These are phyloP conservation scores for Kwoniella sp. DNA, from an alignment of 768 basidiomycete genomes.

Conservation along the genomic window DNA sequence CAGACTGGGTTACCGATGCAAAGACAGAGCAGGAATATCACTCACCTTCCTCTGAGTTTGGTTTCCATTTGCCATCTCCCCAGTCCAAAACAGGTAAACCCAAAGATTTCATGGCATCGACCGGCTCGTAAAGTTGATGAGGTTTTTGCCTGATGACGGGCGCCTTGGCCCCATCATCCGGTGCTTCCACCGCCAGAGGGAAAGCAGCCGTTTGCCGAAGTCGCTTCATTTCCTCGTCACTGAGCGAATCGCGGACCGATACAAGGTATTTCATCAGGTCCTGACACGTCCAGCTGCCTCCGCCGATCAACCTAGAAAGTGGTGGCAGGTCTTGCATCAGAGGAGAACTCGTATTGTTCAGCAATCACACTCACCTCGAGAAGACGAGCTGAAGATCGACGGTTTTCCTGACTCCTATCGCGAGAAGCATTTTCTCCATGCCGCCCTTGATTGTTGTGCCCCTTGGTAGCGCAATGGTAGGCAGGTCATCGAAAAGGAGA, in stretches of 20 bases:
- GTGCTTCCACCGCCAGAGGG: conserved; percentile 46
- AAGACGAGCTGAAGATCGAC: conserved; percentile 94
- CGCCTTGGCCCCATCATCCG: conserved; percentile 12
- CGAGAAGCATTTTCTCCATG: conserved; percentile 61
- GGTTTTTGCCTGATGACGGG: conserved; percentile 60
- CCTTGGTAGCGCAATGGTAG: conserved; percentile 70
- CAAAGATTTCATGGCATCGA: conserved; percentile 64
- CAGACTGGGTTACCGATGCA: too few relatives aligned
- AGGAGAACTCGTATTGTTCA: too few relatives aligned
- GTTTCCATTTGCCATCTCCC: conserved; percentile 76
- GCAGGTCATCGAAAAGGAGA: conserved; percentile 82
- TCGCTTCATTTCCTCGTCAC: conserved; percentile 58
- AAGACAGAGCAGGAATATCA: background rate
- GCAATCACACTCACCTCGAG: conserved; percentile 64
- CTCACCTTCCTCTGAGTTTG: conserved; percentile 78
- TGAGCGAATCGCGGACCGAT: conserved; percentile 65
- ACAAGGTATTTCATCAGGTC: conserved; percentile 85
- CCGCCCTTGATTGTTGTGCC: conserved; percentile 61
- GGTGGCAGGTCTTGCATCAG: too few relatives aligned
- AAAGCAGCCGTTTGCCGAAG: conserved; percentile 70
- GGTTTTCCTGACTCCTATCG: conserved; percentile 80
- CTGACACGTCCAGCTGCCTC: conserved; percentile 67
- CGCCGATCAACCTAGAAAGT: conserved; percentile 43
- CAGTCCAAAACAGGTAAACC: conserved; percentile 82
- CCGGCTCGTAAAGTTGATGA: conserved; percentile 77